These are phyloP conservation scores for Solanum ahanhuiri DNA, from an alignment of 257 asterid species.

Conservation along the genomic window DNA sequence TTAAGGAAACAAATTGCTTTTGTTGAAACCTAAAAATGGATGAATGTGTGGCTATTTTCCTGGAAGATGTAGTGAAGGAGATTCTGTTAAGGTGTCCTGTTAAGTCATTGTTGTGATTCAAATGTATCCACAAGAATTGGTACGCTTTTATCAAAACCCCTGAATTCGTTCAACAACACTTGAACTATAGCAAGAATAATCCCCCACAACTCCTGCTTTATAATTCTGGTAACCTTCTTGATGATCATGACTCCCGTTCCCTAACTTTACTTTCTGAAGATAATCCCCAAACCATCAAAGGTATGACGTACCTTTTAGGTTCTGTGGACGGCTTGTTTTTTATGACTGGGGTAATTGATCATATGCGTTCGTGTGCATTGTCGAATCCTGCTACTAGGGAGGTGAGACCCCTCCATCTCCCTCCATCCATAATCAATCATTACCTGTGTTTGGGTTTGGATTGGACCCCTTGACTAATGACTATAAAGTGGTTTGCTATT, in stretches of 20 bases:
- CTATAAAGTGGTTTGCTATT: background rate
- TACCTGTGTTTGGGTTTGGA: background rate
- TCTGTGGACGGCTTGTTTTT: background rate
- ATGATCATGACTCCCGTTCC: background rate
- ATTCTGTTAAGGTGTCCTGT: background rate
- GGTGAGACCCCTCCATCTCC: background rate
- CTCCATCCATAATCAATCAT: background rate
- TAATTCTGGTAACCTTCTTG: background rate
- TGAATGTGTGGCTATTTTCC: background rate
- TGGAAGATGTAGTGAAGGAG: background rate
- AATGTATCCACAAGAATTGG: background rate
- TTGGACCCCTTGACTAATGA: background rate
- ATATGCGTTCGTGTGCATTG: background rate
- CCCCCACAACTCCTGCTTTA: background rate
- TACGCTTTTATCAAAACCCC: background rate
- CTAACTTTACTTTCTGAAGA: background rate
- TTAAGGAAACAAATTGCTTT: background rate
- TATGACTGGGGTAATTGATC: background rate
- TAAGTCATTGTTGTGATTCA: background rate
- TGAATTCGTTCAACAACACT: background rate
- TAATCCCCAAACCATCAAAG: background rate
- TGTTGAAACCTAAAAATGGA: background rate
- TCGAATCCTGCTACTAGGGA: background rate
- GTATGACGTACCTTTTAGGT: background rate
- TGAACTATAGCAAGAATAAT: background rate